Evolutionary conservation across 108 stramenopile genomes (phyloP), one percentile per base, ranked within the genome.

Genomic region (Cyclotella sp.): DNA sequence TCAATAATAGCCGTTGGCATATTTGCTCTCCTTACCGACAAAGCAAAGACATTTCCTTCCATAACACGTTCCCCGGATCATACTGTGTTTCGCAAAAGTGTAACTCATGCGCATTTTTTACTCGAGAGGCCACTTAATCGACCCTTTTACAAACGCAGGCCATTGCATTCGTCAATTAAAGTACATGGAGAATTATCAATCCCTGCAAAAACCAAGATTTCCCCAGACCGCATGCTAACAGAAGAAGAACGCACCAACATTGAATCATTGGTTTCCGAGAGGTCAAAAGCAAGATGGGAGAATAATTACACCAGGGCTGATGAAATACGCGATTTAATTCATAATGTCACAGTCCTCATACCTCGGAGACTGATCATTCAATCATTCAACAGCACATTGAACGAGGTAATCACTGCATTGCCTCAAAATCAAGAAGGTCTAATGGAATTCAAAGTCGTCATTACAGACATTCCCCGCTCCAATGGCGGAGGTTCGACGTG

Each of bases 241-340:
- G 9, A 3, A 28, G 62, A 57, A 24, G 71, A 81, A 27, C 61
- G 70, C 21, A 4, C 21, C 18, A 28, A 29, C 6, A 79, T 83
- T 41, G 82, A 83, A 24, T 24, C 19, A 24, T 30, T 92, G 55
- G 87, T 92, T 9, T 21, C 68, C 28, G 59, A 70, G 68, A 76
- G 91, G 30, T 82, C 88, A 14, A 27, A 67, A 19, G 84, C 91
- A 28, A 72, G 91, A 47, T 86, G 79, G 82, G 47, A 82, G 14
- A 88, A 89, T 24, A 70, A 92, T 30, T 92, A 75, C 59, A 27
- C 64, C 5, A 53, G 14, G 15, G 91, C 91, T 12, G 91, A 92
- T 75, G 45, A 65, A 28, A 29, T 87, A 19, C 86, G 80, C 40
- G 29, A 43, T 39, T 54, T 63, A 15, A 77, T 90, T 3, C 59